phyloP scores from a whole-genome alignment of 2,329 filamentous ascomycete genomes.

The Scedosporium boydii region DNA sequence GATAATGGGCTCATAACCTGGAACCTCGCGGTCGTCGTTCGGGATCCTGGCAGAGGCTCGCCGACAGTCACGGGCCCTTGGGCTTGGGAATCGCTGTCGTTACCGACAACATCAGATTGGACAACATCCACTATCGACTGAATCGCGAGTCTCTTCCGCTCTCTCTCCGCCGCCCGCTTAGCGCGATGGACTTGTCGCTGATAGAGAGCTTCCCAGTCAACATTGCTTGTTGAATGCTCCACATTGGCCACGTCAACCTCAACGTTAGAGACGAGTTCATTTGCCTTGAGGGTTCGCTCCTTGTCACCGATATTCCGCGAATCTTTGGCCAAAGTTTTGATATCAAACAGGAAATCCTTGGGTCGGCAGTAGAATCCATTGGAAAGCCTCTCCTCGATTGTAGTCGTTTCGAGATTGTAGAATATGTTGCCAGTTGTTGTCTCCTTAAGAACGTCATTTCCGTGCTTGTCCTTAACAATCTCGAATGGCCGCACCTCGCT shows the following conservation, averaged over 20 bases:
- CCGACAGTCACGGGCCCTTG: conserved; percentile 52
- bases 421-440: conserved; percentile 73
- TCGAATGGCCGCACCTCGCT: conserved; percentile 64
- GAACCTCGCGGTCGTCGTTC: conserved; percentile 39
- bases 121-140: conserved; percentile 43
- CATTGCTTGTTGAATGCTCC: conserved; percentile 54
- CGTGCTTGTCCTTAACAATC: conserved; percentile 69
- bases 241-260: conserved; percentile 84
- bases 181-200: conserved; percentile 59
- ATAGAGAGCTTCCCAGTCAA: conserved; percentile 78
- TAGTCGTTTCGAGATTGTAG: conserved; percentile 88
- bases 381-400: conserved; percentile 90
- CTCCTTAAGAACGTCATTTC: conserved; percentile 66
- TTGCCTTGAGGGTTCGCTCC: conserved; percentile 74
- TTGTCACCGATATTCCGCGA: conserved; percentile 74
- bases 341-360: conserved; percentile 80
- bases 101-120: conserved; percentile 41
- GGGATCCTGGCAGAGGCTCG: conserved; percentile 48
- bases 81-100: conserved; percentile 44
- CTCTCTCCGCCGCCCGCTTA: conserved; percentile 48
- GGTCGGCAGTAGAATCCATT: conserved; percentile 94
- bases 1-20: conserved; percentile 48
- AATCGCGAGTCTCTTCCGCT: conserved; percentile 51
- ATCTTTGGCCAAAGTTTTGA: conserved; percentile 77
- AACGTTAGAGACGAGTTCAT: conserved; percentile 85